Conservation (phyloP, 148 eudicot species). For the Persicaria maculosa region DNA sequence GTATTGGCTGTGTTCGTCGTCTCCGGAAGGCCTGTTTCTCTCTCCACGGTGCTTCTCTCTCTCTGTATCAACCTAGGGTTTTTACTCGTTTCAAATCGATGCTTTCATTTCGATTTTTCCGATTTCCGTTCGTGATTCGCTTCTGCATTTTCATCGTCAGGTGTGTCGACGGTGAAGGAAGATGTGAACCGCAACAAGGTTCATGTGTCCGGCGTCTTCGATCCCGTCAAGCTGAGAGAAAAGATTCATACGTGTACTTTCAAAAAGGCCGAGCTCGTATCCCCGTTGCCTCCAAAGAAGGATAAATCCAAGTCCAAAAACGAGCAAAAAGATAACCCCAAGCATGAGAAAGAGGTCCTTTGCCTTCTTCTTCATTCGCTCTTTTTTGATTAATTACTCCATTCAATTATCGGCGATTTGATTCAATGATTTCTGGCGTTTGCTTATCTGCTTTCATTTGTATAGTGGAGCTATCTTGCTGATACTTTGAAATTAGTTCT, state of each 20-base stretch:
- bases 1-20: conserved; percentile 12
- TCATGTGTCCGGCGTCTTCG: conserved; percentile 26
- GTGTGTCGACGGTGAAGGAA: conserved; percentile 12
- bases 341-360: conserved; percentile 2
- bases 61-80: conserved; percentile 9
- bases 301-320: conserved; percentile 3
- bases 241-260: conserved; percentile 31
- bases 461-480: no score
- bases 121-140: background rate
- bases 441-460: background rate
- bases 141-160: background rate
- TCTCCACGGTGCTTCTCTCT: conserved; percentile 27
- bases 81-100: background rate
- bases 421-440: background rate
- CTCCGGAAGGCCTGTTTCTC: conserved; percentile 29
- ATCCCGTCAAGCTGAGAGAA: conserved; percentile 41
- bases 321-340: conserved; percentile 16
- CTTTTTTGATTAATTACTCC: background rate
- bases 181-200: background rate
- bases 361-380: background rate
- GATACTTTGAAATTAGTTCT: no score
- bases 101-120: background rate
- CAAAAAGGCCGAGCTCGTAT: conserved; percentile 45
- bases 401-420: background rate
- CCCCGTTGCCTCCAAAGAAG: conserved; percentile 36